These are phyloP conservation scores for Erigeron canadensis DNA, from an alignment of 129 eudicot species.

Conservation along the genomic window DNA sequence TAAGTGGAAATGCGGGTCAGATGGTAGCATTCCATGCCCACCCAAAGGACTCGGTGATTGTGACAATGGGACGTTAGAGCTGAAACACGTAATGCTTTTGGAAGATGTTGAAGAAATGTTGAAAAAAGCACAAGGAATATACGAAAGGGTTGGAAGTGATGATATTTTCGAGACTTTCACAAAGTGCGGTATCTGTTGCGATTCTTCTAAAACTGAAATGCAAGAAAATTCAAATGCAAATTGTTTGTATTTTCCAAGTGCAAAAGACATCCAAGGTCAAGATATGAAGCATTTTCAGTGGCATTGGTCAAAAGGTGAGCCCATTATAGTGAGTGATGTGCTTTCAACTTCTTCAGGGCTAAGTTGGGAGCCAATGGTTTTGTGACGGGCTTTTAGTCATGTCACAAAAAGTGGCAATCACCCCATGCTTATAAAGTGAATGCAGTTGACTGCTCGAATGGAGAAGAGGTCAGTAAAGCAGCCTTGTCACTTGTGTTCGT, in stretches of 20 bases:
- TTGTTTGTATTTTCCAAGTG: background rate
- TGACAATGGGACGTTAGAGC: background rate
- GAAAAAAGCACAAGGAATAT: background rate
- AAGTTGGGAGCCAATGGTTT: background rate
- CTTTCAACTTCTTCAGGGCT: background rate
- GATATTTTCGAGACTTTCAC: background rate
- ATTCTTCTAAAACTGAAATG: background rate
- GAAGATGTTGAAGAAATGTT: background rate
- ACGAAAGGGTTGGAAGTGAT: background rate
- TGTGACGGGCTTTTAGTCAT: background rate
- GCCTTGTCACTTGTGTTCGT: background rate
- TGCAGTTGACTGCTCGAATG: background rate
- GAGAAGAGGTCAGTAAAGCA: background rate
- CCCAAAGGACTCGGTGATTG: background rate
- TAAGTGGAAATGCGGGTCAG: background rate
- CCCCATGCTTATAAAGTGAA: background rate
- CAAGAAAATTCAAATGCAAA: background rate
- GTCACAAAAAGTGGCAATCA: background rate
- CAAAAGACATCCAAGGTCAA: background rate
- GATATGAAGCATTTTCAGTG: background rate
- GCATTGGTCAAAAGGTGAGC: constrained; percentile 1
- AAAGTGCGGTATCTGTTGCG: background rate
- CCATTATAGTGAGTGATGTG: background rate
- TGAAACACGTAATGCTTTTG: background rate
- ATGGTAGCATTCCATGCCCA: constrained; percentile 2